Conservation (phyloP, 495 filamentous ascomycete genomes). For the Podospora conica region DNA sequence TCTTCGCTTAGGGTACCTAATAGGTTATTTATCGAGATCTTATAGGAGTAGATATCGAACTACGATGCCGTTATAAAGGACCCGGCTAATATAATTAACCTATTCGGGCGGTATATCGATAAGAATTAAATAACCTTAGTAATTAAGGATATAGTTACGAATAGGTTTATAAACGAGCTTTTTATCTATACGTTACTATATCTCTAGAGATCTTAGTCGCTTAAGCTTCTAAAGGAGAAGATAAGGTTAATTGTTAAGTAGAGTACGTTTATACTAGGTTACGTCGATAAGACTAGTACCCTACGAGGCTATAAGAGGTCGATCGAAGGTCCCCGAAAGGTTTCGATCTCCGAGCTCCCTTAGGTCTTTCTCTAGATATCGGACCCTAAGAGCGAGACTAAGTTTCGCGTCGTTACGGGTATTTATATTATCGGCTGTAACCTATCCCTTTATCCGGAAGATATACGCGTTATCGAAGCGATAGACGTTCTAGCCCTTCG, state of each 20-base stretch:
- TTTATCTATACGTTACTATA: constrained; percentile 70
- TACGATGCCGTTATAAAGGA: constrained; percentile 64
- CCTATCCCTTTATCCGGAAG: constrained; percentile 89
- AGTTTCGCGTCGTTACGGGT: constrained; percentile 64
- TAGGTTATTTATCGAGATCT: constrained; percentile 58
- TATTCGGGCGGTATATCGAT: constrained; percentile 73
- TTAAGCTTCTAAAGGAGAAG: constrained; percentile 86
- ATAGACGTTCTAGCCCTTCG: constrained; percentile 66
- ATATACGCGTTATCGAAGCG: constrained; percentile 81
- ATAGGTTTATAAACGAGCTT: constrained; percentile 85
- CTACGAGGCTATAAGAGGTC: constrained; percentile 56
- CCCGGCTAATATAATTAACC: constrained; percentile 50
- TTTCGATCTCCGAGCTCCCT: constrained; percentile 52
- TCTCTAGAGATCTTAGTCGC: constrained; percentile 75
- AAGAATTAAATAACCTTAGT: constrained; percentile 71
- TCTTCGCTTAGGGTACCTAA: constrained; percentile 69
- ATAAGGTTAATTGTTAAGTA: constrained; percentile 75
- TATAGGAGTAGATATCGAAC: constrained; percentile 54
- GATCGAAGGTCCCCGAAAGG: constrained; percentile 20
- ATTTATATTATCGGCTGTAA: constrained; percentile 84
- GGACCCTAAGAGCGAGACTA: constrained; percentile 41
- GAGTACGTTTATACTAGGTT: constrained; percentile 84
- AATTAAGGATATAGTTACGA: constrained; percentile 67
- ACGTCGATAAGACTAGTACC: constrained; percentile 73
- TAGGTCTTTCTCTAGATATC: constrained; percentile 84